Evolutionary conservation across 495 filamentous ascomycete genomes (phyloP), one percentile per base, ranked within the genome.

Genomic region (Hyaloscypha bicolor): DNA sequence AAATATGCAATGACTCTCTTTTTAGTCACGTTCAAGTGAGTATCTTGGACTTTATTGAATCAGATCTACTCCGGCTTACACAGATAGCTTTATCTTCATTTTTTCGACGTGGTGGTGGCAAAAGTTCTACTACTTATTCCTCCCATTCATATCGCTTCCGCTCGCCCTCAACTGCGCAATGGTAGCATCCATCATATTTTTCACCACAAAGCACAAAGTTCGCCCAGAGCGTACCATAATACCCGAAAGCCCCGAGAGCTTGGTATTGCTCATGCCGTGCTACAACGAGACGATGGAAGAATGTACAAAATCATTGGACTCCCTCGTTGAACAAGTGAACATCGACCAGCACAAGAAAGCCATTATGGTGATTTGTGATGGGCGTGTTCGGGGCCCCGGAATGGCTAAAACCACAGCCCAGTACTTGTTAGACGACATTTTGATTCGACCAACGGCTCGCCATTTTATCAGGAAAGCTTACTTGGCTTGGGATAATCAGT

Each of bases 301-400:
- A 62, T 68, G 67, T 29, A 57, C 55, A 3, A 71, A 63, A 9
- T 76, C 75, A 19, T 68, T 76, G 0, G 75, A 76, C 57, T 76
- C 75, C 21, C 75, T 76, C 42, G 68, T 76, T 33, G 70, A 68
- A 9, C 75, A 76, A 63, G 35, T 67, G 52, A 69, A 67, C 3
- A 66, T 76, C 62, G 61, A 66, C 5, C 59, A 74, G 19, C 73
- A 76, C 72, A 88, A 91, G 75, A 90, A 91, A 71, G 81, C 87
- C 8, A 88, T 93, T 62, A 73, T 93, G 33, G 85, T 91, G 42
- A 85, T 93, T 58, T 91, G 89, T 72, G 90, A 93, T 70, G 90
- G 90, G 66, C 82, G 90, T 67, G 90, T 91, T 77, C 91, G 91
- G 70, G 90, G 90, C 61, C 86, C 91, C 69, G 90, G 90, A 16